Evolutionary conservation across 192 early-diverging fungal species (phyloP).

Genomic region (Coemansia sp.): DNA sequence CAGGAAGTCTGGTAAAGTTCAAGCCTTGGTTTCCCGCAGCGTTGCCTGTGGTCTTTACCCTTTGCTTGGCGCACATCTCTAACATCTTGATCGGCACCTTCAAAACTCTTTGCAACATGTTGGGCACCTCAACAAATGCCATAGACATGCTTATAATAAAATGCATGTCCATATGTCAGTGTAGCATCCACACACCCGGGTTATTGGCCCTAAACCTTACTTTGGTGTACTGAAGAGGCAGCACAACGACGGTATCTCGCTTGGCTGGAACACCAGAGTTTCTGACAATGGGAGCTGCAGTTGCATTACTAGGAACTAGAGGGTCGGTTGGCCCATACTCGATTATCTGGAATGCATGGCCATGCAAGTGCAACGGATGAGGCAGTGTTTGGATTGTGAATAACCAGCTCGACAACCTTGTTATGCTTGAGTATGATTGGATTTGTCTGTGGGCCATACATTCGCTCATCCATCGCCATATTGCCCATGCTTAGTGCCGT

Average conservation of each 20-base stretch:
- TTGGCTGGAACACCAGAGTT: constrained; percentile 20
- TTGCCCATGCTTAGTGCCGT: constrained; percentile 62
- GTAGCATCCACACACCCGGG: constrained; percentile 79
- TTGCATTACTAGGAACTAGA: constrained; percentile 15
- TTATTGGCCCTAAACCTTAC: constrained; percentile 75
- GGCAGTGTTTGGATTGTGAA: constrained; percentile 66
- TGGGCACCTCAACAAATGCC: constrained; percentile 68
- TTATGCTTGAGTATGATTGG: constrained; percentile 60
- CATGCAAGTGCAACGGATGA: constrained; percentile 80
- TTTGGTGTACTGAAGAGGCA: constrained; percentile 54
- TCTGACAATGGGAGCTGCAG: constrained; percentile 14
- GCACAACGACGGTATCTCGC: constrained; percentile 64
- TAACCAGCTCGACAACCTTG: constrained; percentile 62
- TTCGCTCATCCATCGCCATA: constrained; percentile 45
- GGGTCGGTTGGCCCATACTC: constrained; percentile 50
- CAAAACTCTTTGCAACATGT: constrained; percentile 50
- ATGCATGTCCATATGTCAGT: constrained; percentile 65
- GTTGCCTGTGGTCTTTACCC: constrained; percentile 62
- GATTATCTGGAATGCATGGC: constrained; percentile 74
- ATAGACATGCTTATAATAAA: constrained; percentile 66
- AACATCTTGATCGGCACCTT: constrained; percentile 51
- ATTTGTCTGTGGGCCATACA: constrained; percentile 64
- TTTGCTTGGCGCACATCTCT: constrained; percentile 59
- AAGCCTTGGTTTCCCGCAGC: constrained; percentile 67
- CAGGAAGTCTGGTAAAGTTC: constrained; percentile 57